Conservation (phyloP, 202 grass and related monocot genomes). For the Schoenoplectus triqueter region DNA sequence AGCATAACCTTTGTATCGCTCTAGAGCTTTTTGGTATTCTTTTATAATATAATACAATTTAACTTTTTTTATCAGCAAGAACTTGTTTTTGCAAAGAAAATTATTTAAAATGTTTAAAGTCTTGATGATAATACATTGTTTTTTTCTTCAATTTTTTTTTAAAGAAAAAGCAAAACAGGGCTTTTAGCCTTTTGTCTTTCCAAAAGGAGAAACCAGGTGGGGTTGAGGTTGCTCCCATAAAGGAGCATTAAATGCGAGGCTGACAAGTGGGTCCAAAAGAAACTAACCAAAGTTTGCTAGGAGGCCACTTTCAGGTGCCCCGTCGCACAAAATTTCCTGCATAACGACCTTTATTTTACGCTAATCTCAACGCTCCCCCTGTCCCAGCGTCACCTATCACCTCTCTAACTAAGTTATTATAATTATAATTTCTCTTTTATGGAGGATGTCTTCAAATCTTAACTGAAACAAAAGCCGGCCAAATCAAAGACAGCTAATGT, state of each 20-base stretch:
- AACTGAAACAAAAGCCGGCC: background rate
- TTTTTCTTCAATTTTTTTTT: background rate
- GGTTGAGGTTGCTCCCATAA: background rate
- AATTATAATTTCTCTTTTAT: background rate
- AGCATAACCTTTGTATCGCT: background rate
- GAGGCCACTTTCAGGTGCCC: background rate
- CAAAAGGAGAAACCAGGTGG: background rate
- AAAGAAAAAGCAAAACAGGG: background rate
- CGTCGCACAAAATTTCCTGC: no score
- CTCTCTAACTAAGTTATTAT: constrained; percentile 1
- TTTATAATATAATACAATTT: background rate
- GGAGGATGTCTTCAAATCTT: background rate
- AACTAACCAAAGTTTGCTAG: background rate
- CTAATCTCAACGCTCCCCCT: background rate
- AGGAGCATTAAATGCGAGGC: background rate
- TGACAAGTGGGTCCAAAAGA: constrained; percentile 27
- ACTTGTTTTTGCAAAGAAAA: background rate
- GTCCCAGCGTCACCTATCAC: background rate
- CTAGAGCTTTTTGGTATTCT: background rate
- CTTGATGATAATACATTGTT: background rate
- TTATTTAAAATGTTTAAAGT: background rate
- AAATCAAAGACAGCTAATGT: constrained; percentile 16
- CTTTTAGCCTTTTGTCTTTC: no score
- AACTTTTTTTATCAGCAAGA: background rate
- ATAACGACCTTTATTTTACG: background rate